phyloP scores from a whole-genome alignment of 352 stramenopile species.

The Blastocystis sp. region DNA sequence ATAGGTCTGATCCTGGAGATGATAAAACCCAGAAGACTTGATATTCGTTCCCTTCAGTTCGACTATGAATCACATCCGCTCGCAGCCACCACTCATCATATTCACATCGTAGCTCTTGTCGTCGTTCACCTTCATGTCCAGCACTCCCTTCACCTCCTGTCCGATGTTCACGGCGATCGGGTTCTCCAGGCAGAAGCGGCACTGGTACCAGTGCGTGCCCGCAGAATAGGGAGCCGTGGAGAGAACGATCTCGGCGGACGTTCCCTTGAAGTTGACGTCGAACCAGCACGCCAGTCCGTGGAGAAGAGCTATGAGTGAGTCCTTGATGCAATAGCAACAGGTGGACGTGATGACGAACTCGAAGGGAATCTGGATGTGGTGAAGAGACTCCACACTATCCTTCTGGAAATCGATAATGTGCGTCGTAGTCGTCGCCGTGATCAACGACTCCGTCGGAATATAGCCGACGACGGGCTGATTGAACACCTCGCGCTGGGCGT shows the following conservation, averaged over 20 bases:
- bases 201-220: slow-evolving; percentile 84
- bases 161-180: slow-evolving; percentile 85
- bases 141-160: slow-evolving; percentile 82
- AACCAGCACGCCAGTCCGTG: slow-evolving; percentile 98
- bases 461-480: slow-evolving; percentile 89
- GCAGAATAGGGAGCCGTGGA: slow-evolving; percentile 78
- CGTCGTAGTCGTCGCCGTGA: slow-evolving; percentile 73
- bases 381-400: slow-evolving; percentile 78
- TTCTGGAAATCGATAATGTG: slow-evolving; percentile 83
- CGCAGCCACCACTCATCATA: neutral
- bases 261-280: slow-evolving; percentile 91
- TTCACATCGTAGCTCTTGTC: slow-evolving; percentile 91
- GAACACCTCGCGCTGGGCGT: slow-evolving; percentile 94
- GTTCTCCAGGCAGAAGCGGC: slow-evolving; percentile 81
- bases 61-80: slow-evolving; percentile 73
- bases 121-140: slow-evolving; percentile 88
- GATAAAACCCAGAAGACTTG: slow-evolving; percentile 79
- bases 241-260: slow-evolving; percentile 78
- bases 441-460: slow-evolving; percentile 76
- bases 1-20: slow-evolving; percentile 90
- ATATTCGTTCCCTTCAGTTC: slow-evolving; percentile 83
- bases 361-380: slow-evolving; percentile 86
- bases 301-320: slow-evolving; percentile 77
- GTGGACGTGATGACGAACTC: slow-evolving; percentile 74
- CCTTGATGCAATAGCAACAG: neutral